Percentiles rank a stretch among this genome's conserved stretches.
phyloP scores from a whole-genome alignment of 1,284 basidiomycete species.

The Rhodotorula sp. region DNA sequence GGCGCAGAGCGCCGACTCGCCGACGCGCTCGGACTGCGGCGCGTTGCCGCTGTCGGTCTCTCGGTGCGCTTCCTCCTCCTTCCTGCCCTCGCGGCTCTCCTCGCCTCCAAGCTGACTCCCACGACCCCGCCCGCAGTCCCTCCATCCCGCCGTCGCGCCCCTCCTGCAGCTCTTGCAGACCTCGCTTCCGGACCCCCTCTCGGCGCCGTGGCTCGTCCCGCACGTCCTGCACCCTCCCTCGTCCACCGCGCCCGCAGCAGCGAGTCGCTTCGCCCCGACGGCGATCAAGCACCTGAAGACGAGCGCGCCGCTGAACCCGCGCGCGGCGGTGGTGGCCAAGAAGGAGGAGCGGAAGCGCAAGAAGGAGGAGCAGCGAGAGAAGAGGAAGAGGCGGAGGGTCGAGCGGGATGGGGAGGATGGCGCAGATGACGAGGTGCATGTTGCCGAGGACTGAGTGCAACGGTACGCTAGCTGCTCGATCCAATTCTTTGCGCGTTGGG shows the following conservation, averaged over 20 bases:
- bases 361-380: constrained; percentile 2
- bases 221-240: constrained; percentile 42
- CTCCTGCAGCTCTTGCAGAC: constrained; percentile 14
- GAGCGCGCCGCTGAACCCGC: constrained; percentile 75
- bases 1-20: constrained; percentile 69
- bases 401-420: background rate
- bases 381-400: background rate
- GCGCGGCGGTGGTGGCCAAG: constrained; percentile 48
- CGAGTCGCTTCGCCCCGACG: constrained; percentile 59
- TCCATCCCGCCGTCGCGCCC: constrained; percentile 1
- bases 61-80: constrained; percentile 18
- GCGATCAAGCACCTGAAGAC: constrained; percentile 85
- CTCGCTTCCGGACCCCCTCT: constrained; percentile 59
- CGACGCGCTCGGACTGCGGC: constrained; percentile 64
- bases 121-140: constrained; percentile 3
- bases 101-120: background rate
- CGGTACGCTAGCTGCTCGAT: background rate
- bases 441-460: constrained; percentile 18
- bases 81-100: background rate
- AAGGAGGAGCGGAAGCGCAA: constrained; percentile 15
- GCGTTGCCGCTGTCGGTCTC: constrained; percentile 63
- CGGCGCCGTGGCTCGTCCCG: constrained; percentile 65
- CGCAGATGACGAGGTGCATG: constrained; percentile 7
- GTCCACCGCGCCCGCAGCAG: constrained; percentile 52
- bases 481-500: background rate